Percentiles rank a stretch among this genome's conserved stretches.
phyloP scores from a whole-genome alignment of 75 land plant genomes.

The Sequoiadendron giganteum region DNA sequence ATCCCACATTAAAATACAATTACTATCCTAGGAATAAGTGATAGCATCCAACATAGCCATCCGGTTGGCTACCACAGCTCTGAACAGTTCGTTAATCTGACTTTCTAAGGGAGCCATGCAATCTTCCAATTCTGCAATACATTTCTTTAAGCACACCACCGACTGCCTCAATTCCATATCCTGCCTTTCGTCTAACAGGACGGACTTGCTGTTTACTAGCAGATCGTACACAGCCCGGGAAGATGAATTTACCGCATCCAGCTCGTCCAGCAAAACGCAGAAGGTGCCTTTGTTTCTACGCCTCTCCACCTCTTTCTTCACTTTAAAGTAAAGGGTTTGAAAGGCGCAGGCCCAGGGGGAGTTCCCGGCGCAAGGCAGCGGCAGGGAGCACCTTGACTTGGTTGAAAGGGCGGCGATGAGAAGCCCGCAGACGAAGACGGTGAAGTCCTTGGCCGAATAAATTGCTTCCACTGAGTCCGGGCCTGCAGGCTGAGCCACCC shows the following conservation, averaged over 20 bases:
- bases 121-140: conserved; percentile 6
- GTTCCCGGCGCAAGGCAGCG: background rate
- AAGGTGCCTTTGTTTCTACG: conserved; percentile 3
- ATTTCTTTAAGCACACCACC: background rate
- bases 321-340: conserved; percentile 14
- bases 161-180: too few species aligned
- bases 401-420: conserved; percentile 7
- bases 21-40: background rate
- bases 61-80: conserved; percentile 19
- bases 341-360: conserved; percentile 13
- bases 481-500: background rate
- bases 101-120: conserved; percentile 16
- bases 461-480: conserved; percentile 11
- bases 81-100: conserved; percentile 25
- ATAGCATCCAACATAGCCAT: conserved; percentile 7
- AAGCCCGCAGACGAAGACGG: conserved; percentile 27
- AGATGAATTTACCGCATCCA: conserved; percentile 11
- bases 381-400: conserved; percentile 14
- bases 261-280: conserved; percentile 15
- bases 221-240: conserved; percentile 9
- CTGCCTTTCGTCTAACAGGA: background rate
- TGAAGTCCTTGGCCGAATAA: conserved; percentile 18
- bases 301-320: conserved; percentile 34
- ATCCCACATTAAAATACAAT: too few species aligned
- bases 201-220: background rate